Base-by-base conservation (phyloP, 192 early-diverging fungal species). In the Allomyces macrogynus region DNA sequence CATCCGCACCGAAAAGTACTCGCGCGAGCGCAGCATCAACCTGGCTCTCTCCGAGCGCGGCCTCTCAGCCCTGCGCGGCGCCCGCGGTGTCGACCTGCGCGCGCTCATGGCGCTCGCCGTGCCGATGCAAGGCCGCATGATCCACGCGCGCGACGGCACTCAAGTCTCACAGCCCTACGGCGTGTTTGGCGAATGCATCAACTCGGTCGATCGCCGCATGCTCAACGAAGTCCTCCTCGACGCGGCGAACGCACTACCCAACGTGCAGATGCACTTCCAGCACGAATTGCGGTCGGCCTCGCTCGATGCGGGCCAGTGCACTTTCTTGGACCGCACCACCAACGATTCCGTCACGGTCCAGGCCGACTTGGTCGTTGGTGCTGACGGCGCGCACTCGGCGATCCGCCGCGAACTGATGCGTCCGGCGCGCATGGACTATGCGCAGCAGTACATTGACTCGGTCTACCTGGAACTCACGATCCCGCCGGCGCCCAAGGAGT, bases 91-190 rank as follows among this genome's bases (percentile, higher is more conserved):
- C n/a, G 68, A 88, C 16, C 86, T 88, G 26, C 68, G 79, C 14
- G 71, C 75, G 9, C 81, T 95, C 54, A 68, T 91, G 67, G 72
- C 77, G 44, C 74, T 75, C 9, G 82, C 84, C 23, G 82, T 95
- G 23, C 95, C 92, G 3, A 95, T 98, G 92, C 81, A 83, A 60
- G 92, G 89, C 12, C 79, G 95, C 57, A 90, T 95, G 91, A 82
- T 98, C 26, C 95, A 98, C 70, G 62, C 82, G 12, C 80, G 75
- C 0, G 78, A 82, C 26, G 90, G 89, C 5, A 69, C 73, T 60
- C 86, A 85, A 66, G 71, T 75, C 32, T 86, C 82, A 66, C 92
- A 94, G 76, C 74, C 81, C 4, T 98, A 98, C 76, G 89, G 89
- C 67, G 79, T 90, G 65, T 84, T 86, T 76, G 88, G 86, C 57